These are phyloP conservation scores for Haplosporangium gracile DNA, from an alignment of 192 early-diverging fungal species.

Conservation along the genomic window DNA sequence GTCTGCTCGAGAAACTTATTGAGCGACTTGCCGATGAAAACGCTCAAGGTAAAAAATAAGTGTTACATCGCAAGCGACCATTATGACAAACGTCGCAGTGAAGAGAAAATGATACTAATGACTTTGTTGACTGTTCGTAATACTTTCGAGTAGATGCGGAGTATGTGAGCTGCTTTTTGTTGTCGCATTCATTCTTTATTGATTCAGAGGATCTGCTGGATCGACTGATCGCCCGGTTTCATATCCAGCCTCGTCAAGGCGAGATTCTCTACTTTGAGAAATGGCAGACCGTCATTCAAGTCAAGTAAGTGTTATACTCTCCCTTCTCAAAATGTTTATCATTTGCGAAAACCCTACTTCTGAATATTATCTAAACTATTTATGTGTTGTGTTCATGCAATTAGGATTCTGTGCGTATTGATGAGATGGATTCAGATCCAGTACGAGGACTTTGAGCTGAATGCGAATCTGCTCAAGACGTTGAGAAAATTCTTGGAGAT, in stretches of 20 bases:
- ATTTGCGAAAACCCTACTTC: too few relatives aligned
- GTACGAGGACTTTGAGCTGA: constrained; percentile 69
- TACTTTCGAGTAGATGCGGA: constrained; percentile 63
- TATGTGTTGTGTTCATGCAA: neutral
- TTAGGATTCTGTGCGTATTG: constrained; percentile 70
- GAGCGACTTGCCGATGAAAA: constrained; percentile 73
- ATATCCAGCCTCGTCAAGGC: constrained; percentile 60
- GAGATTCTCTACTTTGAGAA: constrained; percentile 62
- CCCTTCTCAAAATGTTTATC: neutral
- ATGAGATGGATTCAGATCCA: constrained; percentile 73
- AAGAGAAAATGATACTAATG: neutral
- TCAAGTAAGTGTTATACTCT: constrained; percentile 58
- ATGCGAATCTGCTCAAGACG: constrained; percentile 51
- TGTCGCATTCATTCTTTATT: constrained; percentile 73
- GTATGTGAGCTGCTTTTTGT: constrained; percentile 74
- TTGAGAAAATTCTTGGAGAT: constrained; percentile 65
- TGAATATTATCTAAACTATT: neutral
- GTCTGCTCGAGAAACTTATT: constrained; percentile 74
- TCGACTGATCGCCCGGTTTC: constrained; percentile 70
- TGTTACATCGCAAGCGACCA: neutral
- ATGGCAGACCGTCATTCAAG: constrained; percentile 62
- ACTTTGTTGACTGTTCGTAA: too few relatives aligned
- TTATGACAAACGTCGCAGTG: neutral
- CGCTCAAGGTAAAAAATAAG: constrained; percentile 62
- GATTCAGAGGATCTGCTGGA: constrained; percentile 66